Evolutionary conservation across 352 stramenopile species (phyloP), one percentile per base, ranked within the genome.

Genomic region (Pseudoperonospora humuli): DNA sequence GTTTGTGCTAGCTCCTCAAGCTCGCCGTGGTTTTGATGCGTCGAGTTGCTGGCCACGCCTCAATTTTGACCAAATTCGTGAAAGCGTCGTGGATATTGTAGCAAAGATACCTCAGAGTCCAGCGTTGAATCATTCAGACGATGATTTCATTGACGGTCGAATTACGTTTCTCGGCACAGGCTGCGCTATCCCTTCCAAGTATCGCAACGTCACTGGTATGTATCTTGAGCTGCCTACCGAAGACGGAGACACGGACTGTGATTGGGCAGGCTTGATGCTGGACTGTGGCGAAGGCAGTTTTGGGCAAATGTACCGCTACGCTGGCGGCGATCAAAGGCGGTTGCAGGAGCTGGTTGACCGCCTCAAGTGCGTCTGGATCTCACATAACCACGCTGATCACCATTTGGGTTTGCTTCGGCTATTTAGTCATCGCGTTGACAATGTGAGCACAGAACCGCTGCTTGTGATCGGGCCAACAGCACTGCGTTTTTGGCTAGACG

Each of bases 361-460:
- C 21, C 57, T 98, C 24, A 79, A 93, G 39, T 95, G 93, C 45
- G 77, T 98, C 38, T 98, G 93, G 93, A 95, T 98, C 44, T 98
- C 91, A 14, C 96, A 99, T 68, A 96, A 96, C 39, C 96, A 99
- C 61, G 94, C 95, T 0, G 96, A 99, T 59, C 96, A 99, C 48
- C 93, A 98, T 61, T 76, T 98, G 19, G 96, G 96, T 23, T 61
- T 98, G 23, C 57, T 97, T 29, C 74, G 84, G 1, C 55, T 99
- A 24, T 50, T 98, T 17, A 86, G 75, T 5, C 62, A 86, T 44
- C 76, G 91, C 4, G 54, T 61, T 20, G 31, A 42, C 8, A 19
- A 34, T 13, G 29, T 27, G 7, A 64, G 80, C 33, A 56, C 54
- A 0, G 64, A 75, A 39, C 75, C 85, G 1, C 35, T 98, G 17